Percentiles rank a stretch among this genome's conserved stretches.
These are phyloP conservation scores for Allium cepa DNA, from an alignment of 106 monocot species.

Conservation along the genomic window DNA sequence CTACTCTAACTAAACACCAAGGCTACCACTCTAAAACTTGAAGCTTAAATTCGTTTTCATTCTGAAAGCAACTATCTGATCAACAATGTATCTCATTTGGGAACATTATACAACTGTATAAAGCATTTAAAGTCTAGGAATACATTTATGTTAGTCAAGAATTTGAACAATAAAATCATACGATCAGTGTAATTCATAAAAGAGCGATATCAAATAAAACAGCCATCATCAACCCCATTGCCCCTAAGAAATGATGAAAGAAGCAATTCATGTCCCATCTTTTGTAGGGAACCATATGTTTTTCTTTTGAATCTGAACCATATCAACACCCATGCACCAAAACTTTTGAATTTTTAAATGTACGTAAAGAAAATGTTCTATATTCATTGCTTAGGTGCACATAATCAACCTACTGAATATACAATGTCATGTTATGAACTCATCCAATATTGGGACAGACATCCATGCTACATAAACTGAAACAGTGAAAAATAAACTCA, in stretches of 20 bases:
- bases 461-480: neutral
- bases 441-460: neutral
- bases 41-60: too few species aligned
- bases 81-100: too few species aligned
- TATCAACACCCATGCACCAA: constrained; percentile 3
- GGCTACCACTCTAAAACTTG: too few species aligned
- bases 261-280: constrained; percentile 15
- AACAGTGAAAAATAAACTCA: neutral
- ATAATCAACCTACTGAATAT: too few species aligned
- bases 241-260: too few species aligned
- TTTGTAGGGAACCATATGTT: constrained; percentile 5
- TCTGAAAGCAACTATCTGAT: too few species aligned
- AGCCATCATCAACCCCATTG: constrained; percentile 24
- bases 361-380: neutral
- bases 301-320: constrained; percentile 4
- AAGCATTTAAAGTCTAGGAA: too few species aligned
- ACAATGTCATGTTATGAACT: neutral
- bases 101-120: too few species aligned
- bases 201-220: neutral
- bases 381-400: neutral
- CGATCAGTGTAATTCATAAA: neutral
- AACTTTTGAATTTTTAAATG: neutral
- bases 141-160: too few species aligned
- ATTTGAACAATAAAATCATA: too few species aligned
- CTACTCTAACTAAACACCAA: too few species aligned